Evolutionary conservation across 2,329 filamentous ascomycete genomes (phyloP), one percentile per base, ranked within the genome.

Genomic region (Alternaria brassicicola): DNA sequence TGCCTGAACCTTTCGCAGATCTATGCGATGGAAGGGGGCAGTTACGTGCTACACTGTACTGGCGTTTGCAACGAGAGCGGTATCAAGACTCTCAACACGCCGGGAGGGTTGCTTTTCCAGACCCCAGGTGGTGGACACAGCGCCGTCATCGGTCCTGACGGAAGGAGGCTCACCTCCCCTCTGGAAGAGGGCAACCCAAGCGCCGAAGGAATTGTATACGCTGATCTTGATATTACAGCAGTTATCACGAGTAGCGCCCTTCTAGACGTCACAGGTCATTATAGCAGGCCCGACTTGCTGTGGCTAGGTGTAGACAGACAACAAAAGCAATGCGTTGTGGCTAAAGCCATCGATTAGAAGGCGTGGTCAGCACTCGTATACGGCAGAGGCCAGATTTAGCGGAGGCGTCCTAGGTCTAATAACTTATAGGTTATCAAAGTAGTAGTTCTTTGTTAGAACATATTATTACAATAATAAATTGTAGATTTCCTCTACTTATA

Each of bases 131-230:
- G 84, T 2, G 80, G 80, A 52, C 80, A 81, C 3, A 59, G 55
- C 21, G 82, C 81, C 59, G 78, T 85, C 21, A 82, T 83, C 57
- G 83, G 80, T 0, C 84, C 84, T 0, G 83, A 85, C 62, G 84
- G 84, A 9, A 13, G 33, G n/a, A 36, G 33, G n/a, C 15, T 36
- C 13, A 36, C 33, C 1, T 13, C 15, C 4, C 33, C 33, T 19
- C 7, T 36, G 3, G 33, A 13, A n/a, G 8, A n/a, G 33, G 33
- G 19, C 8, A 26, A 26, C 4, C 25, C 25, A 26, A 26, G 25
- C 25, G 33, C 7, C 9, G 33, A 36, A 13, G 33, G 33, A 4
- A n/a, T 36, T 7, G n/a, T 36, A 13, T 36, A n/a, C 15, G 33
- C 33, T 13, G 33, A 36, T 3, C 15, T 36, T 5, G n/a, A 36